Conservation (phyloP, 2,329 filamentous ascomycete species). For the Fusarium guadeloupense region DNA sequence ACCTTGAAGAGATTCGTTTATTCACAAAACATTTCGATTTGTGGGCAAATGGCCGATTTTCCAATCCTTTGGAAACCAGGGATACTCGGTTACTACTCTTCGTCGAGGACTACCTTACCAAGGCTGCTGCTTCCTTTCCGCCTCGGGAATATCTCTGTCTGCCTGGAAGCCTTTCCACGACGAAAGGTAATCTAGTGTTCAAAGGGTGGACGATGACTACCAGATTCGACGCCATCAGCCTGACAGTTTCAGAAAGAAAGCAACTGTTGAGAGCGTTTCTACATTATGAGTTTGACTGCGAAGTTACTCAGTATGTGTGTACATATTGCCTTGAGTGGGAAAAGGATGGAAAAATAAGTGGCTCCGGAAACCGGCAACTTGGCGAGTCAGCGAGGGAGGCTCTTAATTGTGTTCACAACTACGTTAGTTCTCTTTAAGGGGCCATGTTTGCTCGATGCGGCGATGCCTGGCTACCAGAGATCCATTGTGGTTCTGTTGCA, state of each 20-base stretch:
- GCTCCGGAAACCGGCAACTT: not conserved
- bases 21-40: not conserved
- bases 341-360: too few species aligned
- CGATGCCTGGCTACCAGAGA: conserved; percentile 20
- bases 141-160: conserved; percentile 32
- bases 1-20: too few species aligned
- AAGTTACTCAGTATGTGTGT: not conserved
- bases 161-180: not conserved
- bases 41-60: conserved; percentile 3
- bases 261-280: conserved; percentile 19
- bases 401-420: conserved; percentile 7
- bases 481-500: not conserved
- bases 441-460: conserved; percentile 21
- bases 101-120: conserved; percentile 29
- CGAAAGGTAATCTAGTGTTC: not conserved
- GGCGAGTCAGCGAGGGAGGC: not conserved
- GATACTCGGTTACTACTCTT: conserved; percentile 11
- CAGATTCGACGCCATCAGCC: conserved; percentile 6
- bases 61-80: not conserved
- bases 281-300: conserved; percentile 16
- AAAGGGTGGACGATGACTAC: not conserved
- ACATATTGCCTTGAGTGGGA: too few species aligned
- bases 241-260: conserved; percentile 9
- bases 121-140: conserved; percentile 20
- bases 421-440: conserved; percentile 15